Percentiles rank a stretch among this genome's conserved stretches.
These are phyloP conservation scores for Chlorociboria aeruginascens DNA, from an alignment of 495 filamentous ascomycete genomes.

Conservation along the genomic window DNA sequence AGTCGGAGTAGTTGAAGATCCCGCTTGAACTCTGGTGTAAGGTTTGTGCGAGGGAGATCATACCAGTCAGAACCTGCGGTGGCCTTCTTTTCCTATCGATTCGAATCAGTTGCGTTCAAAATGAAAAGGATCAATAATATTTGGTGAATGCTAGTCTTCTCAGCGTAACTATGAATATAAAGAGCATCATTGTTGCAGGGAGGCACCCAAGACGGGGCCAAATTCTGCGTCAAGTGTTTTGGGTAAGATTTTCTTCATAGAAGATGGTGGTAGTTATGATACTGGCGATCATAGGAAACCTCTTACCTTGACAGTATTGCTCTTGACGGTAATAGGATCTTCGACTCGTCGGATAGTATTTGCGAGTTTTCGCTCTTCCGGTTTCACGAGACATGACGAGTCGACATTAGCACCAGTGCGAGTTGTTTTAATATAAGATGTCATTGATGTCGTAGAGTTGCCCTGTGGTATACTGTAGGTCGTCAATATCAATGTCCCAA, in stretches of 20 bases:
- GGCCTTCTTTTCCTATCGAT: constrained; percentile 28
- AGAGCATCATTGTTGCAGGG: constrained; percentile 49
- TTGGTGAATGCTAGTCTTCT: constrained; percentile 24
- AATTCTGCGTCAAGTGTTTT: constrained; percentile 52
- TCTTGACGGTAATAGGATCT: constrained; percentile 29
- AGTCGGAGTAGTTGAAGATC: constrained; percentile 81
- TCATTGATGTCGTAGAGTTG: constrained; percentile 5
- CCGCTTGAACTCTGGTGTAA: constrained; percentile 74
- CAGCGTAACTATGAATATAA: constrained; percentile 99
- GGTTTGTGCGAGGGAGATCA: constrained; percentile 67
- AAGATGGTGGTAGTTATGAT: constrained; percentile 12
- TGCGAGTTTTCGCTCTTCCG: constrained; percentile 29
- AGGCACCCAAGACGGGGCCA: constrained; percentile 65
- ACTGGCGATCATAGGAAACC: constrained; percentile 6
- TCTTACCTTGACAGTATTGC: constrained; percentile 34
- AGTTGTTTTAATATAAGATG: constrained; percentile 36
- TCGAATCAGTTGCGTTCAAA: constrained; percentile 12
- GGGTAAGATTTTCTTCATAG: constrained; percentile 59
- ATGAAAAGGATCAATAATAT: background rate
- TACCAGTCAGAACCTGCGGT: constrained; percentile 60
- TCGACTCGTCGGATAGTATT: constrained; percentile 32
- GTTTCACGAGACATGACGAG: constrained; percentile 30
- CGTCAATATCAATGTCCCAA: background rate
- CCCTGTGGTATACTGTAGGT: constrained; percentile 10
- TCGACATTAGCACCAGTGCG: constrained; percentile 36